Conservation (phyloP, 169 alveolate species). For the Babesia bovis region DNA sequence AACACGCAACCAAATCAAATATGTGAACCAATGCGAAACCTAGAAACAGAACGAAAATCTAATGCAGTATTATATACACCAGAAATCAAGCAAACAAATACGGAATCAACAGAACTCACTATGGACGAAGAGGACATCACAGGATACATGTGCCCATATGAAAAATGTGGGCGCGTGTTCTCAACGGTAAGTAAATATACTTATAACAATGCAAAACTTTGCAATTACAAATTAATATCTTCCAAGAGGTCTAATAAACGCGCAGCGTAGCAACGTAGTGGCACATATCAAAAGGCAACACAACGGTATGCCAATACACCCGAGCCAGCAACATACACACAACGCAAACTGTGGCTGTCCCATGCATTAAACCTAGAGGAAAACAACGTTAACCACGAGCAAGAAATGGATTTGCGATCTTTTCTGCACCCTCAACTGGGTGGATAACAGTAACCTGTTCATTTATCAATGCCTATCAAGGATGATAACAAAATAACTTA, state of each 20-base stretch:
- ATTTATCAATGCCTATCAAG: background rate
- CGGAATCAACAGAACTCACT: no score
- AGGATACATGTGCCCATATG: slow-evolving; percentile 46
- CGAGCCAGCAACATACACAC: slow-evolving; percentile 43
- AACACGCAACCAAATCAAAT: no score
- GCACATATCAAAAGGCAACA: slow-evolving; percentile 39
- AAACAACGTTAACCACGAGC: slow-evolving; percentile 28
- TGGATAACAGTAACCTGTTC: slow-evolving; percentile 77
- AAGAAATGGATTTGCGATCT: slow-evolving; percentile 81
- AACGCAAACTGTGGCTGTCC: slow-evolving; percentile 2
- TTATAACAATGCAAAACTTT: background rate
- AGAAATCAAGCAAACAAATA: no score
- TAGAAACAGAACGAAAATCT: no score
- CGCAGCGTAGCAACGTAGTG: slow-evolving; percentile 42
- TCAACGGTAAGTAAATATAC: slow-evolving; percentile 35
- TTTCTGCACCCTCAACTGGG: slow-evolving; percentile 85
- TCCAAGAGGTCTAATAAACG: no score
- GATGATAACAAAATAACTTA: slow-evolving; percentile 49
- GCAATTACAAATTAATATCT: background rate
- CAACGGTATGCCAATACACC: background rate
- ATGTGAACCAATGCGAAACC: no score
- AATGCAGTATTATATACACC: no score
- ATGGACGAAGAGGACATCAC: no score
- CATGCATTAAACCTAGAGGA: slow-evolving; percentile 39
- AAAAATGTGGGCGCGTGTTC: slow-evolving; percentile 49